Evolutionary conservation across 441 rosid species (phyloP).

Genomic region (Adansonia madagascariensis): DNA sequence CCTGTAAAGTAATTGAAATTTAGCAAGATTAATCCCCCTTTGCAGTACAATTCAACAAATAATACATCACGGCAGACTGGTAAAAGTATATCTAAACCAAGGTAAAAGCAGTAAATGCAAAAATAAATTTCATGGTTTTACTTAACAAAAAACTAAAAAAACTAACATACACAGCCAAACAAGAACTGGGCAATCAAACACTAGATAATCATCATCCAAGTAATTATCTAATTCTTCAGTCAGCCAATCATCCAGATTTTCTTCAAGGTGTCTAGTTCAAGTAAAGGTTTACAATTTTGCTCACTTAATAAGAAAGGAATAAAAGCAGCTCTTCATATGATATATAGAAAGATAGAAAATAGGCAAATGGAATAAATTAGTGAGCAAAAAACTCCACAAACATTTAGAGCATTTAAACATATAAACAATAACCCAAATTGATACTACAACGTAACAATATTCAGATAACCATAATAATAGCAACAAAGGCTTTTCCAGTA

Average conservation of each 20-base stretch:
- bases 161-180: neutral
- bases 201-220: slow-evolving; percentile 63
- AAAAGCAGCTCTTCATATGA: neutral
- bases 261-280: slow-evolving; percentile 68
- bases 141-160: neutral
- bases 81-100: neutral
- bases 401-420: neutral
- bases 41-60: neutral
- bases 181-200: slow-evolving; percentile 84
- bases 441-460: neutral
- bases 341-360: neutral
- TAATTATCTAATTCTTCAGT: slow-evolving; percentile 83
- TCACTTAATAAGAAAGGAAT: neutral
- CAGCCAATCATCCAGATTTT: slow-evolving; percentile 81
- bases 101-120: neutral
- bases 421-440: neutral
- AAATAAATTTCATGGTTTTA: neutral
- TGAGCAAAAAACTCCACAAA: neutral
- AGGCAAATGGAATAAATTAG: neutral
- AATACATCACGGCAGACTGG: neutral
- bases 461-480: slow-evolving; percentile 5
- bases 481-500: neutral
- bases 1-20: slow-evolving; percentile 44
- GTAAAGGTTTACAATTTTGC: slow-evolving; percentile 42
- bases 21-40: neutral